Base-by-base conservation (phyloP, 805 yeast species). In the Saccharomyces kudriavzevii region DNA sequence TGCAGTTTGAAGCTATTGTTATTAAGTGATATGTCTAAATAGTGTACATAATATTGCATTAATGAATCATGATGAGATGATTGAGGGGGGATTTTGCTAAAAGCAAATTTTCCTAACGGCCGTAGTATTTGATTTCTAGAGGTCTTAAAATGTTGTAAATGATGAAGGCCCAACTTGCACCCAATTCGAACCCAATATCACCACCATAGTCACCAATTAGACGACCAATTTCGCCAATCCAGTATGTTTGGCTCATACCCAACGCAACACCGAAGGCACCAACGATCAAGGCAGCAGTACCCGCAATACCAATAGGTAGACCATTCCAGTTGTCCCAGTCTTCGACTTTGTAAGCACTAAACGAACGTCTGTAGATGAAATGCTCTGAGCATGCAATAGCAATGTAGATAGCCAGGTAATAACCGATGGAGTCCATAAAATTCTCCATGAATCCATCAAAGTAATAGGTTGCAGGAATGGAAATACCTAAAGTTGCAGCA, bases 201-300 rank as follows among this genome's bases (percentile, higher is more conserved):
- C 68, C 69, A 52, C 67, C 67, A 46, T 60, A 67, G 4, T 58
- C 66, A 56, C 92, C 92, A 62, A 87, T 83, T 57, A 69, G 57
- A 35, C 63, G 68, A 28, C 82, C 90, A 60, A 88, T 60, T 47
- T 78, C 84, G 64, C 97, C 96, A 9, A 68, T 68, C 74, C 83
- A 91, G 89, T 96, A 90, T 2, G 79, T 80, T 74, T 89, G 96
- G 65, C 77, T 75, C 95, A 90, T 89, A 61, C 97, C 97, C 47
- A 87, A 52, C 20, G 82, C 95, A 46, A 83, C 87, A 70, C 96
- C 96, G 45, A 85, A 89, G 45, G 79, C 86, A 68, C 96, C 96
- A 63, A 85, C 81, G 69, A 85, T 78, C 76, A 90, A 85, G 8
- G 87, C 96, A 61, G 84, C 72, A 25, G 81, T 71, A 56, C 94